Percentiles rank a stretch among this genome's conserved stretches.
Evolutionary conservation across 2,329 filamentous ascomycete genomes (phyloP).

Genomic region (Parafenestella ontariensis): DNA sequence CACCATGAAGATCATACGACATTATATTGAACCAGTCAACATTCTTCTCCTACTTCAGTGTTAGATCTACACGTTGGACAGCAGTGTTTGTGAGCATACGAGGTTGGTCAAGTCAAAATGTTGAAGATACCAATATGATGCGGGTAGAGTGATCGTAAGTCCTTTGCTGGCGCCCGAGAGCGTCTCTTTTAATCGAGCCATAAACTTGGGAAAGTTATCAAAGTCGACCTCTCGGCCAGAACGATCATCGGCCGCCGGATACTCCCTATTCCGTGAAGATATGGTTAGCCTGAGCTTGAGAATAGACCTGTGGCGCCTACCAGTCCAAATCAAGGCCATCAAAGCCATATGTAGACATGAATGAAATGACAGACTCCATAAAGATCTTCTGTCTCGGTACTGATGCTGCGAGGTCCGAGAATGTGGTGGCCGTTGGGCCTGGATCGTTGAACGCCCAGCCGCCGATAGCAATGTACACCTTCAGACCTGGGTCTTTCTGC

Average conservation of each 20-base stretch:
- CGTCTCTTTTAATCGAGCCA: not conserved
- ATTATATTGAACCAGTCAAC: conserved; percentile 56
- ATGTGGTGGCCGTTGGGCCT: conserved; percentile 30
- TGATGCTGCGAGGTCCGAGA: conserved; percentile 34
- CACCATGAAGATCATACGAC: conserved; percentile 54
- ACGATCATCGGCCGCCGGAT: conserved; percentile 46
- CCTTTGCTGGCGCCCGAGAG: not conserved
- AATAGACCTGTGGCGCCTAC: conserved; percentile 32
- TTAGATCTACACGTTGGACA: conserved; percentile 2
- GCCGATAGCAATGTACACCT: conserved; percentile 50
- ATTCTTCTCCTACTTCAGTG: conserved; percentile 1
- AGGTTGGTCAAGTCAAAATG: conserved; percentile 26
- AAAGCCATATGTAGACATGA: conserved; percentile 52
- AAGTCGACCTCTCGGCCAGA: not conserved
- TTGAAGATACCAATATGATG: conserved; percentile 29
- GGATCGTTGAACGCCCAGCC: conserved; percentile 53
- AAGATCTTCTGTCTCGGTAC: conserved; percentile 37
- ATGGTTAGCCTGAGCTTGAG: not conserved
- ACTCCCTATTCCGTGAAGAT: not conserved
- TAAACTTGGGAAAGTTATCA: not conserved
- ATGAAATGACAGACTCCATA: conserved; percentile 43
- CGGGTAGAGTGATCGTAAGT: conserved; percentile 35
- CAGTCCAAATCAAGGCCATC: conserved; percentile 57
- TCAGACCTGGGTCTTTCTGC: conserved; percentile 26
- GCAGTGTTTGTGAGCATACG: not conserved